Conservation (phyloP, 352 stramenopile species). For the Paralagenidium karlingii region DNA sequence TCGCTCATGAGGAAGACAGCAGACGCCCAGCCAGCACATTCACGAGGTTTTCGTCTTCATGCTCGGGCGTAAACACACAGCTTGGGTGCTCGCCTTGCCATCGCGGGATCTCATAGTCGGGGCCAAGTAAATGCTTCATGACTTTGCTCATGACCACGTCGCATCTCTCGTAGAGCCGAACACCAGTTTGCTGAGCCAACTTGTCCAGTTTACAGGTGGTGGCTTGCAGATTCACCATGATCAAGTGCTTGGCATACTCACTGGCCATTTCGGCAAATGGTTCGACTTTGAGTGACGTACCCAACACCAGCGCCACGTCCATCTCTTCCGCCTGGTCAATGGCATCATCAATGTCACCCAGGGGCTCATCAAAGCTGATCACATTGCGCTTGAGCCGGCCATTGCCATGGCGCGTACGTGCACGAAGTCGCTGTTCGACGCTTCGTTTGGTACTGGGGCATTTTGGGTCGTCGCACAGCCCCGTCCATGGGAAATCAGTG, state of each 20-base stretch:
- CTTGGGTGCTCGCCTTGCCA: slow-evolving; percentile 47
- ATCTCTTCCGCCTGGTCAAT: slow-evolving; percentile 70
- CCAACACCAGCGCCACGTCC: slow-evolving; percentile 64
- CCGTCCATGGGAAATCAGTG: slow-evolving; percentile 46
- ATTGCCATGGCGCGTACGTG: slow-evolving; percentile 63
- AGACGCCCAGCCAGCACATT: slow-evolving; percentile 61
- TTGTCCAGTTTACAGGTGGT: slow-evolving; percentile 63
- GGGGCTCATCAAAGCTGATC: slow-evolving; percentile 66
- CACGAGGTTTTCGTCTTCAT: slow-evolving; percentile 60
- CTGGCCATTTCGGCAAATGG: slow-evolving; percentile 75
- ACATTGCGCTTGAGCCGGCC: slow-evolving; percentile 61
- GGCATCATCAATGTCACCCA: slow-evolving; percentile 64
- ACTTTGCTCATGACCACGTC: slow-evolving; percentile 64
- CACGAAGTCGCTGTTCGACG: slow-evolving; percentile 39
- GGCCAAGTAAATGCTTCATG: slow-evolving; percentile 53
- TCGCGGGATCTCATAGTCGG: slow-evolving; percentile 37
- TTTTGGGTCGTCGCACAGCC: slow-evolving; percentile 41
- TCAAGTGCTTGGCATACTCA: slow-evolving; percentile 51
- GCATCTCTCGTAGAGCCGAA: slow-evolving; percentile 57
- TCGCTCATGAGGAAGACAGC: too few species aligned
- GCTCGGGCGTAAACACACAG: slow-evolving; percentile 50
- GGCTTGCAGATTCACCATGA: slow-evolving; percentile 63
- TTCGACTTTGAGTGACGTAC: slow-evolving; percentile 62
- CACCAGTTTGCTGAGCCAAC: slow-evolving; percentile 44
- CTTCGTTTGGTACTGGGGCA: slow-evolving; percentile 58